Evolutionary conservation across 257 asterid species (phyloP), one percentile per base, ranked within the genome.

Genomic region (Scutellaria minor): DNA sequence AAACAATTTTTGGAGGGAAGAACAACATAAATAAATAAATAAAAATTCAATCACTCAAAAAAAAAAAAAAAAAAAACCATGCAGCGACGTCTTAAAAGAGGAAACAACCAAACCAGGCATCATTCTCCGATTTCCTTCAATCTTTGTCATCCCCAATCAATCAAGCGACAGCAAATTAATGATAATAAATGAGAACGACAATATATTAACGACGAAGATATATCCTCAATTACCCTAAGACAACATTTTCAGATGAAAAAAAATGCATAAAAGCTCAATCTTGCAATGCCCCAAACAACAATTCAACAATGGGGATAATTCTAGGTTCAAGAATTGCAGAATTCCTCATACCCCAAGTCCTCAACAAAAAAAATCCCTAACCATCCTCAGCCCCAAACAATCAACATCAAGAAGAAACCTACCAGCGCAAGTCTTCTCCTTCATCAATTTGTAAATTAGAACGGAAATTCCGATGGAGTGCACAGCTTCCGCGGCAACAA

Each of bases 371-470:
- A 77, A 60, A 59, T 7, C 61, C 75, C 51, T 3, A 69, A 13
- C 45, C 67, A 55, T 35, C 53, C 56, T 41, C 66, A 64, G 44
- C 50, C 66, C 52, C 7, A 22, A 24, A 50, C 62, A 68, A 68
- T 51, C 57, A 48, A 60, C 27, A 55, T 7, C 20, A 66, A 44
- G 18, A 41, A 14, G 22, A 46, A 59, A 41, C 64, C 6, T 81
- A 93, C 98, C 98, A 15, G 98, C 92, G 82, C 98, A 93, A 71
- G 97, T 93, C 83, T 82, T 91, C 82, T 91, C 98, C 88, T 91
- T 91, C 85, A 75, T 88, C 81, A 93, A 89, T 83, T 93, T 93
- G 70, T 91, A 91, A 71, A 93, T 91, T 64, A 93, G 96, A 68
- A 93, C 90, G 37, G 82, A 83, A 64, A 93, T 93, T 68, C 97